phyloP scores from a whole-genome alignment of 257 asterid genomes.

The Jacaranda mimosifolia region DNA sequence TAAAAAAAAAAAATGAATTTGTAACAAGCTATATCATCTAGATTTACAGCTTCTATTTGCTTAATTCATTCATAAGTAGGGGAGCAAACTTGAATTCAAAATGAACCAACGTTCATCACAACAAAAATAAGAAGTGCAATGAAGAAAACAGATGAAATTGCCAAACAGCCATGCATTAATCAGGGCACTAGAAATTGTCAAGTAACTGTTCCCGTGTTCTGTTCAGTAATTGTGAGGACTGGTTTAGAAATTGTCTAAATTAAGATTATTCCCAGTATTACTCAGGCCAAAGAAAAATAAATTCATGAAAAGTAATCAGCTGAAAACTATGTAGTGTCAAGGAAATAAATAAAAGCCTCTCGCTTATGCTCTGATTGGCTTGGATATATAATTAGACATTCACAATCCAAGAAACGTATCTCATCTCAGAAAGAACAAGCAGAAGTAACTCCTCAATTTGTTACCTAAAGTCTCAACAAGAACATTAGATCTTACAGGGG shows the following conservation, averaged over 20 bases:
- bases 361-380: background rate
- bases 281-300: constrained; percentile 2
- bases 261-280: constrained; percentile 7
- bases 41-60: background rate
- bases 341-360: background rate
- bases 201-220: background rate
- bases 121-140: background rate
- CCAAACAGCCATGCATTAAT: background rate
- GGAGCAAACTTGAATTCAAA: background rate
- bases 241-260: constrained; percentile 4
- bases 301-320: background rate
- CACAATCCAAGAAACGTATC: background rate
- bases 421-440: constrained; percentile 14
- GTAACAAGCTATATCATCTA: background rate
- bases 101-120: background rate
- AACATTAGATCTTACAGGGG: constrained; percentile 13
- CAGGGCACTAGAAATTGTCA: constrained; percentile 3
- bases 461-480: constrained; percentile 17
- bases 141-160: background rate
- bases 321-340: background rate
- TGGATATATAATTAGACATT: background rate
- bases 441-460: background rate
- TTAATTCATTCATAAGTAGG: constrained; percentile 10
- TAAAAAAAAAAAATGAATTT: background rate
- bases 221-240: constrained; percentile 18